These are phyloP conservation scores for Apostasia shenzhenica DNA, from an alignment of 106 monocot species.

Conservation along the genomic window DNA sequence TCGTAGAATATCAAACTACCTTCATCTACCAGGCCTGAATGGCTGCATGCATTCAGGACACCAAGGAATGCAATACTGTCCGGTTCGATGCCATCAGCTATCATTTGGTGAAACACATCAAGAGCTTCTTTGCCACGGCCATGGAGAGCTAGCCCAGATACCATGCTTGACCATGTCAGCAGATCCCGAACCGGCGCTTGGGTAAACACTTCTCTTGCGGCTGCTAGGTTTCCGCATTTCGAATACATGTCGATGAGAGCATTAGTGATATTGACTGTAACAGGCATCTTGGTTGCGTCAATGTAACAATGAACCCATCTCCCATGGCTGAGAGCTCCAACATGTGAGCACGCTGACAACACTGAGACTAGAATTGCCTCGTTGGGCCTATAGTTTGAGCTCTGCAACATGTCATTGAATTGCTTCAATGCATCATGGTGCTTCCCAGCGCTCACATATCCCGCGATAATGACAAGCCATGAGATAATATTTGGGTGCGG, in stretches of 20 bases:
- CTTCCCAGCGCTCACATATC: constrained; percentile 23
- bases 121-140: constrained; percentile 32
- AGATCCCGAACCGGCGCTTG: constrained; percentile 12
- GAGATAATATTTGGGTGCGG: constrained; percentile 10
- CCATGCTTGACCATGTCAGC: constrained; percentile 45
- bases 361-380: constrained; percentile 30
- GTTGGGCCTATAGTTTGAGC: constrained; percentile 8
- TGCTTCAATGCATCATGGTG: constrained; percentile 19
- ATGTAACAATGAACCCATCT: constrained; percentile 41
- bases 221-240: constrained; percentile 36
- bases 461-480: constrained; percentile 17
- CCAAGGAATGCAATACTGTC: constrained; percentile 29
- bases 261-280: constrained; percentile 24
- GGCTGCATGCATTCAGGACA: constrained; percentile 39
- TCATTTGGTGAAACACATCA: constrained; percentile 19
- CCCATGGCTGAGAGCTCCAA: constrained; percentile 42
- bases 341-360: constrained; percentile 36
- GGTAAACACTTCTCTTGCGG: constrained; percentile 29
- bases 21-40: constrained; percentile 36
- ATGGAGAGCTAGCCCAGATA: constrained; percentile 38
- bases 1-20: constrained; percentile 19
- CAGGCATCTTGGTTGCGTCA: constrained; percentile 3
- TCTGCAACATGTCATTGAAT: constrained; percentile 30
- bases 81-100: constrained; percentile 17
- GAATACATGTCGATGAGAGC: constrained; percentile 48